These are phyloP conservation scores for Mortierella sp. DNA, from an alignment of 371 early-diverging fungal genomes.

Conservation along the genomic window DNA sequence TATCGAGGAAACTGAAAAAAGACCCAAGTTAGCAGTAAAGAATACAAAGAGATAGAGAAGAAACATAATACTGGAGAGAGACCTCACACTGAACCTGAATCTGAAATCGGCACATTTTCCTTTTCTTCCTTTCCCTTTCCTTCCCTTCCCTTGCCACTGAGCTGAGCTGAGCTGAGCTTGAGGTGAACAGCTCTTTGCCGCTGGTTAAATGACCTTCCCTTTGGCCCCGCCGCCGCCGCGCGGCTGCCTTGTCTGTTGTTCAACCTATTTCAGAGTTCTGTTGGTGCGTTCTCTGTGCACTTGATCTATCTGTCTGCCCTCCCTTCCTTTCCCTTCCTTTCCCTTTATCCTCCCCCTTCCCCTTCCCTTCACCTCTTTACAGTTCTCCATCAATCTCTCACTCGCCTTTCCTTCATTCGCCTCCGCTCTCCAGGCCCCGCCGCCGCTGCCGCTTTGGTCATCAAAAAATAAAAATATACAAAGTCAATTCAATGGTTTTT, in stretches of 20 bases:
- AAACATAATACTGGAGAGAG: too few species aligned
- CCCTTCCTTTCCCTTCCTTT: too few species aligned
- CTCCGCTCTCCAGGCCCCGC: background rate
- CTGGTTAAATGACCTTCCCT: background rate
- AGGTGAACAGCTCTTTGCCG: background rate
- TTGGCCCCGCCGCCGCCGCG: background rate
- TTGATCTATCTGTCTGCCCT: background rate
- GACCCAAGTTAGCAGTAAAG: background rate
- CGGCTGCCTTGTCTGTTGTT: background rate
- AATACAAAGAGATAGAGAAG: background rate
- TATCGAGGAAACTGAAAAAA: background rate
- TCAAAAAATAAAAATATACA: slow-evolving; percentile 3
- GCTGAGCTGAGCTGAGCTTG: background rate
- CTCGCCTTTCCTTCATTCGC: background rate
- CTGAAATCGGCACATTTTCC: background rate
- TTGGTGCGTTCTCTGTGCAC: background rate
- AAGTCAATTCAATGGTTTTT: background rate
- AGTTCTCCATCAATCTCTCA: background rate
- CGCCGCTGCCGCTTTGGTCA: slow-evolving; percentile 14
- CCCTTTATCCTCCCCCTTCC: too few species aligned
- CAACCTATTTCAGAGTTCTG: background rate
- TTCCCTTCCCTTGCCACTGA: background rate
- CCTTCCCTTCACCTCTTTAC: background rate
- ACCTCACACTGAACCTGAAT: background rate
- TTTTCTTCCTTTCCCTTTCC: background rate